Conservation (phyloP, 352 stramenopile species). For the Phytophthora constricta region DNA sequence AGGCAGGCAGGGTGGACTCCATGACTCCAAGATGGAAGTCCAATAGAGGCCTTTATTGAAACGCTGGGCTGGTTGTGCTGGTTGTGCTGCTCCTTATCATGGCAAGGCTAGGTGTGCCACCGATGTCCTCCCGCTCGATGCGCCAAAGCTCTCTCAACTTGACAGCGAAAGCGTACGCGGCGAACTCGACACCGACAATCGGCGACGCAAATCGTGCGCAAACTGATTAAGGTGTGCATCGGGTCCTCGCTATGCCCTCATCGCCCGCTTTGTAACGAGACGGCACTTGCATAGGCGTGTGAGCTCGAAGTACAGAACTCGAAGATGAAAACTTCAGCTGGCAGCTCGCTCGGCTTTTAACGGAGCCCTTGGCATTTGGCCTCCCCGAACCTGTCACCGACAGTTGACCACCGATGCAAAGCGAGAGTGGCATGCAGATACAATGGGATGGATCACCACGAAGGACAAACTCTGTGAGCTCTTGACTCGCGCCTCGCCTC, state of each 20-base stretch:
- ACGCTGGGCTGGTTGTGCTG: no score
- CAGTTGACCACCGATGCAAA: neutral
- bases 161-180: neutral
- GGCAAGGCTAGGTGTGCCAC: neutral
- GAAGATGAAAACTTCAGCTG: neutral
- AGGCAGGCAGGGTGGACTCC: no score
- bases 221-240: neutral
- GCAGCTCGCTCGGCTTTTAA: neutral
- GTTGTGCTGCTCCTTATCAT: no score
- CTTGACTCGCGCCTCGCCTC: constrained; percentile 30
- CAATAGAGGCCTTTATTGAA: no score
- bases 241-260: neutral
- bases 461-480: constrained; percentile 9
- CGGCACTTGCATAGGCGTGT: neutral
- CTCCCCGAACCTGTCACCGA: neutral
- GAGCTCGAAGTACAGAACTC: no score
- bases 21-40: no score
- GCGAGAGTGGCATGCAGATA: constrained; percentile 11
- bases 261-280: neutral
- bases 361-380: neutral
- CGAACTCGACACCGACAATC: constrained; percentile 16
- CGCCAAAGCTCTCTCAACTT: neutral
- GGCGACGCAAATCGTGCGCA: constrained; percentile 30
- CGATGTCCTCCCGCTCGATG: neutral
- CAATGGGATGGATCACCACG: constrained; percentile 35